phyloP scores from a whole-genome alignment of 2,329 filamentous ascomycete genomes.

The Aureobasidium sp. region DNA sequence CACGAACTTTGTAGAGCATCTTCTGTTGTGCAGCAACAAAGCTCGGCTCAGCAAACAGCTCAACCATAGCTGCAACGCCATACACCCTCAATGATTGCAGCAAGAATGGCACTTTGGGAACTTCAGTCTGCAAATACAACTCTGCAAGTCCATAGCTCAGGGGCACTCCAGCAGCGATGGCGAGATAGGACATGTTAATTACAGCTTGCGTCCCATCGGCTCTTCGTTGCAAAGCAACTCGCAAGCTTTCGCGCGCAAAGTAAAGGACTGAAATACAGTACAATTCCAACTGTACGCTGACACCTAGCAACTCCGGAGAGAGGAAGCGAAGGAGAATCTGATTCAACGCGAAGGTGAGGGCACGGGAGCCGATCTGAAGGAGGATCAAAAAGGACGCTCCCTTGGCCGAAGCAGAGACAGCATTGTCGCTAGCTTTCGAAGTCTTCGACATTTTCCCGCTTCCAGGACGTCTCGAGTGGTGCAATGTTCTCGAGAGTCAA shows the following conservation, averaged over 20 bases:
- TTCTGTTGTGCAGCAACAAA: constrained; percentile 83
- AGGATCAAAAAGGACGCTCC: constrained; percentile 81
- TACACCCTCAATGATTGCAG: constrained; percentile 48
- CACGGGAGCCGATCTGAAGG: constrained; percentile 80
- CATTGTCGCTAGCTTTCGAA: constrained; percentile 24
- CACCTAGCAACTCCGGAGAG: constrained; percentile 74
- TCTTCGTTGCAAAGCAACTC: constrained; percentile 80
- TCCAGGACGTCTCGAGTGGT: not conserved
- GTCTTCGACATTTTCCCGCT: too few relatives aligned
- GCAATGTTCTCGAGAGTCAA: not conserved
- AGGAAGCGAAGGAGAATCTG: constrained; percentile 83
- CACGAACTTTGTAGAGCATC: constrained; percentile 72
- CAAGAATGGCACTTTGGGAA: constrained; percentile 57
- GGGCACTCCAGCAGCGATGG: constrained; percentile 60
- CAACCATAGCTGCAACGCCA: constrained; percentile 55
- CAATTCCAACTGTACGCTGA: constrained; percentile 84
- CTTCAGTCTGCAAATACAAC: constrained; percentile 56
- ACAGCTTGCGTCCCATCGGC: constrained; percentile 59
- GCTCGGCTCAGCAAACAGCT: constrained; percentile 78
- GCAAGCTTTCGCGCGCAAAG: constrained; percentile 84
- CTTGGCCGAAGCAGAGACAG: constrained; percentile 47
- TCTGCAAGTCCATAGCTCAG: constrained; percentile 59
- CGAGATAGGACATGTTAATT: constrained; percentile 81
- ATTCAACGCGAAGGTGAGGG: constrained; percentile 84
- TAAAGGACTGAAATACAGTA: constrained; percentile 91